Evolutionary conservation across 352 stramenopile species (phyloP), one percentile per base, ranked within the genome.

Genomic region (Pythium insidiosum): DNA sequence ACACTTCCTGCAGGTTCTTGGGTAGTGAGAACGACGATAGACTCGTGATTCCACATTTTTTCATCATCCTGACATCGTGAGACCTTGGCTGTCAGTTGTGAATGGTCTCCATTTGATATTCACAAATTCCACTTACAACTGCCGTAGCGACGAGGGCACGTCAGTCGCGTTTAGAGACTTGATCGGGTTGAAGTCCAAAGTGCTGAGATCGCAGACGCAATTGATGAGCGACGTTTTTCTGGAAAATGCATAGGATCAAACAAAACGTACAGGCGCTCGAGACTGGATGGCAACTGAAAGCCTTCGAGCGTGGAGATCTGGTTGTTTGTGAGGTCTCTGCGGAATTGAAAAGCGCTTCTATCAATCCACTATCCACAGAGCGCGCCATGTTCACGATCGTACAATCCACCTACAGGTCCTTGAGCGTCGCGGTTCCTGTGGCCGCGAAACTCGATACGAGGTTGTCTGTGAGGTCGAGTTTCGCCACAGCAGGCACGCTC

Each of bases 381-480:
- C n/a, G n/a, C n/a, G n/a, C n/a, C n/a, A n/a, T n/a, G n/a, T n/a
- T n/a, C n/a, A n/a, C n/a, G n/a, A n/a, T 23, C 38, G 2, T 38
- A 10, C 20, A 21, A 42, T 42, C 16, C 11, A 58, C 63, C 31
- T 56, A 75, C 68, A 81, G 24, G 57, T 74, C 56, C 22, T 53
- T 68, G 43, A 75, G 50, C 1, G 39, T 69, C n/a, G n/a, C n/a
- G 3, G 54, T 63, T 16, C 48, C 55, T 2, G 56, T 51, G 0
- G 44, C 41, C 31, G 66, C 58, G 33, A 72, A 72, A 34, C 48
- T 47, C 38, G 50, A 61, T 47, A 79, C 72, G 34, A 58, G 46
- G 50, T 79, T 79, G 44, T 73, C 26, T 1, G 2, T 9, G 15
- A 53, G 20, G 9, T 28, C 35, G 3, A 57, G 36, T 24, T 35